phyloP scores from a whole-genome alignment of 1,284 basidiomycete species.

The Ustilago xerochloae region DNA sequence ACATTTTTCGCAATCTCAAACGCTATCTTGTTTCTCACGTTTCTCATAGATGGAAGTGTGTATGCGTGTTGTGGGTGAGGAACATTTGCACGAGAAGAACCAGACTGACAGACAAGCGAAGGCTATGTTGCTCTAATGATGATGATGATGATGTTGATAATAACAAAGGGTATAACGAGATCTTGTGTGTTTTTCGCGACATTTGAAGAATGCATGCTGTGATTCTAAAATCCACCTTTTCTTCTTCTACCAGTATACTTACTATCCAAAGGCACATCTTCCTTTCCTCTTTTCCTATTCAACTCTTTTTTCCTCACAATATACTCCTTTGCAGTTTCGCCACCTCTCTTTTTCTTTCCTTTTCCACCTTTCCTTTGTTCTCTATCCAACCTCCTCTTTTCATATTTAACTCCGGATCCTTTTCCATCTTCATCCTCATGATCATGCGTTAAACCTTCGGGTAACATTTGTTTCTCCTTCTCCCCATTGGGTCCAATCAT shows the following conservation, averaged over 20 bases:
- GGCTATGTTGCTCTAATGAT: no score
- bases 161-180: neutral
- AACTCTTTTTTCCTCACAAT: slow-evolving; percentile 74
- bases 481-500: slow-evolving; percentile 67
- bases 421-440: slow-evolving; percentile 44
- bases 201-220: neutral
- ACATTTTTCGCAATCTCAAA: neutral
- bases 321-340: slow-evolving; percentile 70
- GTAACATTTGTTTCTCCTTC: slow-evolving; percentile 52
- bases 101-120: no score
- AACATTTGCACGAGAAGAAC: no score
- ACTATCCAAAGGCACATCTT: slow-evolving; percentile 66
- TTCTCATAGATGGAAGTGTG: no score
- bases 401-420: slow-evolving; percentile 37
- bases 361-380: slow-evolving; percentile 60
- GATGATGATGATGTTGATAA: no score
- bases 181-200: neutral
- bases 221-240: slow-evolving; percentile 35
- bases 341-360: slow-evolving; percentile 73
- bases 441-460: slow-evolving; percentile 53
- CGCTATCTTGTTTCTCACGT: no score
- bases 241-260: slow-evolving; percentile 57
- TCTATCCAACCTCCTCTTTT: slow-evolving; percentile 38
- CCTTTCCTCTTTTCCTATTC: slow-evolving; percentile 72
- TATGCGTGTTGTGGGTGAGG: no score